These are phyloP conservation scores for Xylariomycetidae sp. DNA, from an alignment of 2,329 filamentous ascomycete species.

Conservation along the genomic window DNA sequence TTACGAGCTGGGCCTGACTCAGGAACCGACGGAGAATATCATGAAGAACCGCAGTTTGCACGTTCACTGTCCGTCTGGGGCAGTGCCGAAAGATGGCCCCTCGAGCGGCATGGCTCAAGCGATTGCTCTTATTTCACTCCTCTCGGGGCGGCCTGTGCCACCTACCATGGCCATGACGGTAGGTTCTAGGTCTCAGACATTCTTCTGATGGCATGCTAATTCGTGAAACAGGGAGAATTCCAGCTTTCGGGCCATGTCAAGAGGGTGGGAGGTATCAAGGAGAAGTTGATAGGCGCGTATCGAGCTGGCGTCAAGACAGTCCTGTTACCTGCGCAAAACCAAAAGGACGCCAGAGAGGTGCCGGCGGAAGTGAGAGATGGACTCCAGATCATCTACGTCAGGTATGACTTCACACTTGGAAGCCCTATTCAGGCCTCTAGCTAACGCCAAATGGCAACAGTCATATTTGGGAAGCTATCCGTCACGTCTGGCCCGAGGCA, in stretches of 20 bases:
- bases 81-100: conserved; percentile 88
- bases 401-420: conserved; percentile 46
- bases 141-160: conserved; percentile 78
- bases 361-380: conserved; percentile 84
- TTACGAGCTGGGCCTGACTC: conserved; percentile 78
- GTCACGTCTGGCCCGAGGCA: conserved; percentile 83
- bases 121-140: conserved; percentile 84
- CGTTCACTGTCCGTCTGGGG: conserved; percentile 90
- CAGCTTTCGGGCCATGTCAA: conserved; percentile 84
- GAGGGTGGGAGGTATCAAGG: conserved; percentile 95
- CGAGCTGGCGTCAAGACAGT: conserved; percentile 94
- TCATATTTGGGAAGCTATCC: conserved; percentile 92
- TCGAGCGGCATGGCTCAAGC: conserved; percentile 90
- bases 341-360: conserved; percentile 86
- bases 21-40: conserved; percentile 78
- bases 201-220: conserved; percentile 15
- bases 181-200: conserved; percentile 27
- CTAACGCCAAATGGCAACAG: conserved; percentile 35
- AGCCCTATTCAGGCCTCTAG: conserved; percentile 3
- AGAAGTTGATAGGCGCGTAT: conserved; percentile 93
- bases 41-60: conserved; percentile 94
- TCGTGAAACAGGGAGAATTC: conserved; percentile 50
- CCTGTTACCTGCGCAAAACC: conserved; percentile 77
- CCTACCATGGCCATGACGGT: conserved; percentile 94
- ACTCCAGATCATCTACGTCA: conserved; percentile 82